Percentiles rank a stretch among this genome's conserved stretches.
These are phyloP conservation scores for Alternaria brassicae DNA, from an alignment of 2,329 filamentous ascomycete genomes.

Conservation along the genomic window DNA sequence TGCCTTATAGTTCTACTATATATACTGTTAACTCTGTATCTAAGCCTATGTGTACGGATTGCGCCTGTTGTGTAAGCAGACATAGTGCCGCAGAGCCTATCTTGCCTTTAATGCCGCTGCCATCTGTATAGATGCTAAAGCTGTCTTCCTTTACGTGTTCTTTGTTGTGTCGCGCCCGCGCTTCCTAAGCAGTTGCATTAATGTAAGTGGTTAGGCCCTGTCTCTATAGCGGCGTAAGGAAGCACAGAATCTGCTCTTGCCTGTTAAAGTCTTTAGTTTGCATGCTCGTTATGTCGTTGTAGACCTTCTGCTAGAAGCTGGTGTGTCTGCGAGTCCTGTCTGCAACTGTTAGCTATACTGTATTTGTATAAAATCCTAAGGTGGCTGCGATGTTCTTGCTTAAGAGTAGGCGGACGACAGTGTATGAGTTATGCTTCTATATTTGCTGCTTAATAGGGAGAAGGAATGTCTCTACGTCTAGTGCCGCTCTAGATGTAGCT, in stretches of 20 bases:
- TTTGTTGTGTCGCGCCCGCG: slow-evolving; percentile 20
- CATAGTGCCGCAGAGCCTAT: slow-evolving; percentile 25
- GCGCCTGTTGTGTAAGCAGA: slow-evolving; percentile 20
- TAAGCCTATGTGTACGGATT: slow-evolving; percentile 19
- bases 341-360: neutral
- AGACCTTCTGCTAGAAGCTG: slow-evolving; percentile 18
- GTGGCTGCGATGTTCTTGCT: slow-evolving; percentile 13
- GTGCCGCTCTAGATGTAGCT: slow-evolving; percentile 28
- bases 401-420: slow-evolving; percentile 17
- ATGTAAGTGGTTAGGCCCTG: slow-evolving; percentile 20
- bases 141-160: slow-evolving; percentile 8
- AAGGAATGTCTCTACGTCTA: slow-evolving; percentile 17
- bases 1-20: slow-evolving; percentile 21
- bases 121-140: slow-evolving; percentile 33
- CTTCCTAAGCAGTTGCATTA: slow-evolving; percentile 18
- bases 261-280: slow-evolving; percentile 4
- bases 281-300: slow-evolving; percentile 15
- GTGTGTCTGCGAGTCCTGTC: slow-evolving; percentile 14
- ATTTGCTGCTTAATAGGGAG: slow-evolving; percentile 25
- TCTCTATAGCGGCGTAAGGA: slow-evolving; percentile 20
- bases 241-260: slow-evolving; percentile 23
- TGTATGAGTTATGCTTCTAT: slow-evolving; percentile 24
- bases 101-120: slow-evolving; percentile 27
- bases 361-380: slow-evolving; percentile 12
- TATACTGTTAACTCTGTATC: slow-evolving; percentile 21